Evolutionary conservation across 192 early-diverging fungal genomes (phyloP).

Genomic region (Spizellomyces sp.): DNA sequence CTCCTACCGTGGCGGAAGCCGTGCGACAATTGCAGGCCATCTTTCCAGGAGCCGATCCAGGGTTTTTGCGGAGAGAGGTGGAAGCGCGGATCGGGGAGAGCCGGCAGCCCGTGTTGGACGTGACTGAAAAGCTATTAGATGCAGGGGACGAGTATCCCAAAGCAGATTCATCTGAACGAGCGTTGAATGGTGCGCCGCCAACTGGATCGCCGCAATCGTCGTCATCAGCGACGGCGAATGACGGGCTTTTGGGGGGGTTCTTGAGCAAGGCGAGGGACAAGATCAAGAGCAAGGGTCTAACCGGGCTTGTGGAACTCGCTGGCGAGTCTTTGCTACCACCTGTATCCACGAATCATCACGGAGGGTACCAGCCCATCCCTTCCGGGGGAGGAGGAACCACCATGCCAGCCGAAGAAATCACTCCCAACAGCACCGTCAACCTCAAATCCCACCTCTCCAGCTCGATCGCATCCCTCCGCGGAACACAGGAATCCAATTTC

Average conservation of each 20-base stretch:
- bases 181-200: neutral
- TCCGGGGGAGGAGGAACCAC: neutral
- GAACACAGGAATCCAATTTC: conserved; percentile 40
- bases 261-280: conserved; percentile 20
- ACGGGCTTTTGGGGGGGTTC: conserved; percentile 10
- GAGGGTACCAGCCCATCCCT: too few species aligned
- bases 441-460: conserved; percentile 36
- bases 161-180: neutral
- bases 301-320: neutral
- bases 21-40: conserved; percentile 44
- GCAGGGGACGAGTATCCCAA: conserved; percentile 54
- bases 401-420: conserved; percentile 34
- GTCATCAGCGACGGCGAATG: neutral
- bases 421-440: conserved; percentile 31
- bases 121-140: conserved; percentile 64
- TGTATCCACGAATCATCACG: neutral
- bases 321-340: neutral
- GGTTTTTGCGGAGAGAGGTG: conserved; percentile 55
- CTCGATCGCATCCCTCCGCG: conserved; percentile 38
- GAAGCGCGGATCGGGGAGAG: conserved; percentile 51
- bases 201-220: too few species aligned
- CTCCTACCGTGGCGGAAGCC: conserved; percentile 26
- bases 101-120: conserved; percentile 40
- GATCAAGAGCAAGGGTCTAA: neutral
- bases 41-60: conserved; percentile 69